Evolutionary conservation across 176 grass and related monocot genomes (phyloP).

Genomic region (Triticum monococcum): DNA sequence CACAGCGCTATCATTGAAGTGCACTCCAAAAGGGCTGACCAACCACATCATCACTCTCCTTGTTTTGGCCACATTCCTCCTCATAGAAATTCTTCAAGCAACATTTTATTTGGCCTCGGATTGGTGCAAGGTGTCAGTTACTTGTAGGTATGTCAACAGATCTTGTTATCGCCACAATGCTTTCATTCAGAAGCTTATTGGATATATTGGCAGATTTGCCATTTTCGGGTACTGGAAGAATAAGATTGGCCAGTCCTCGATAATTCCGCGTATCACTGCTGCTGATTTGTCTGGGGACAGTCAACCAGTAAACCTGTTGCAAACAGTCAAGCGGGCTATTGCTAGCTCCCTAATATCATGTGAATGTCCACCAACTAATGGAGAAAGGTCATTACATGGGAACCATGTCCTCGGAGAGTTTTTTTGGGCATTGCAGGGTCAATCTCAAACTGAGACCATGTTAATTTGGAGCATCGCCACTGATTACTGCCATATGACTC

Average conservation of each 20-base stretch:
- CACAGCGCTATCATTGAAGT: background rate
- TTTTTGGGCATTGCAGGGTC: background rate
- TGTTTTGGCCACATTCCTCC: background rate
- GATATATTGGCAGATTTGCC: background rate
- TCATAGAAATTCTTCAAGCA: slow-evolving; percentile 12
- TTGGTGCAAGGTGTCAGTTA: background rate
- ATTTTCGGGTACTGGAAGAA: background rate
- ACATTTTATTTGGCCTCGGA: background rate
- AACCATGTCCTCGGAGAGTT: background rate
- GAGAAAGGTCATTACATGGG: background rate
- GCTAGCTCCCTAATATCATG: background rate
- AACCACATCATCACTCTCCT: background rate
- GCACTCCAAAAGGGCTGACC: background rate
- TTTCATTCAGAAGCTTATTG: background rate
- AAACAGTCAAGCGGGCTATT: background rate
- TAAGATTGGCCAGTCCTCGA: background rate
- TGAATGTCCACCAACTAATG: background rate
- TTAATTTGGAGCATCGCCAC: slow-evolving; percentile 11
- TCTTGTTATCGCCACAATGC: background rate
- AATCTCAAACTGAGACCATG: background rate
- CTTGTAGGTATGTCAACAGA: background rate
- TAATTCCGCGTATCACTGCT: background rate
- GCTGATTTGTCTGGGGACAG: background rate
- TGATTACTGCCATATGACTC: background rate
- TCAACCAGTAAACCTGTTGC: background rate